Evolutionary conservation across 2,329 filamentous ascomycete genomes (phyloP).

Genomic region (Celoporthe dispersa): DNA sequence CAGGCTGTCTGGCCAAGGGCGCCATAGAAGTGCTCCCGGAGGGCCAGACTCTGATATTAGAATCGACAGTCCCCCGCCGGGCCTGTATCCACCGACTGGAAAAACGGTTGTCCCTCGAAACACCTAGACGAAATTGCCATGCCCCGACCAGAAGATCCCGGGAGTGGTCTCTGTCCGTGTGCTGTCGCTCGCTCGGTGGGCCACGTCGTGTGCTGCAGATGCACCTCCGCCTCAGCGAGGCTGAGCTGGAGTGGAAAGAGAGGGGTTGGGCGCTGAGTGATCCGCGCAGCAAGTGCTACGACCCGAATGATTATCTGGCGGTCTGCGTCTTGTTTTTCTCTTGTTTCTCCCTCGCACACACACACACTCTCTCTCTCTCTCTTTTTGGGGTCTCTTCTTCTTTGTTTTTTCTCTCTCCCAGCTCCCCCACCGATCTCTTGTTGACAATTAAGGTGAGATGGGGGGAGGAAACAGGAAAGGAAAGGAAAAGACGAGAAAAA

Average conservation of each 20-base stretch:
- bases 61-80: conserved; percentile 3
- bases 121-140: conserved; percentile 18
- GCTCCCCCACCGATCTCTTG: background rate
- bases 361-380: background rate
- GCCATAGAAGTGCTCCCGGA: conserved; percentile 10
- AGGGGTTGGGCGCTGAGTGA: conserved; percentile 7
- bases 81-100: background rate
- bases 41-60: background rate
- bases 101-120: background rate
- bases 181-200: conserved; percentile 11
- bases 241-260: conserved; percentile 10
- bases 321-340: background rate
- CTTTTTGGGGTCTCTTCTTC: too few relatives aligned
- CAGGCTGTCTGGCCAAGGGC: conserved; percentile 1
- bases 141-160: conserved; percentile 9
- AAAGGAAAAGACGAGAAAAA: background rate
- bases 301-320: background rate
- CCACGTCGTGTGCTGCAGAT: conserved; percentile 10
- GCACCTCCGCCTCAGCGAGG: conserved; percentile 13
- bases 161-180: background rate
- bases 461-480: background rate
- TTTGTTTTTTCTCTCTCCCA: background rate
- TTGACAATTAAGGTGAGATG: background rate
- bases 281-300: background rate
- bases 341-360: background rate